Conservation (phyloP, 2,329 filamentous ascomycete genomes). For the Paraphoma chrysanthemicola region DNA sequence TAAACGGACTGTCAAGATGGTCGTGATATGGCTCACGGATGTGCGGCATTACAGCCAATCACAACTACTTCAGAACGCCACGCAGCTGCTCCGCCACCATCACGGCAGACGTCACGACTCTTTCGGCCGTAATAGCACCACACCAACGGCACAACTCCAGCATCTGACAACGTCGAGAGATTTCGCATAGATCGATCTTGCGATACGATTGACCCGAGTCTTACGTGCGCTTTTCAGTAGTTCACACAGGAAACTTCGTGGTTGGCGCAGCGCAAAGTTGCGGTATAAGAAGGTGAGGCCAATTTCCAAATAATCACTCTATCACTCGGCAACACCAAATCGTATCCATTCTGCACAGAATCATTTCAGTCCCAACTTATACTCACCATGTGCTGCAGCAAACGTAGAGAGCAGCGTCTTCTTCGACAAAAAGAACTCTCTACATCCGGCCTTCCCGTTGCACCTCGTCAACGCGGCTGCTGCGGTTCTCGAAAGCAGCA, state of each 20-base stretch:
- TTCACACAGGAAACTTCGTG: neutral
- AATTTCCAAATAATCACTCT: neutral
- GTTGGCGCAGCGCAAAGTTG: neutral
- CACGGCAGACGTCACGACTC: conserved; percentile 16
- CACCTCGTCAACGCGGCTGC: conserved; percentile 5
- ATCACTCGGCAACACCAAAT: neutral
- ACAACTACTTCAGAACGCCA: neutral
- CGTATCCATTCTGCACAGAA: neutral
- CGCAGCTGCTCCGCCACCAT: neutral
- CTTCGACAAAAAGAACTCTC: neutral
- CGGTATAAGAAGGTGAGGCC: neutral
- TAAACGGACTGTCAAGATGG: neutral
- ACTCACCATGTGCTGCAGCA: conserved; percentile 15
- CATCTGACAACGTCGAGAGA: neutral
- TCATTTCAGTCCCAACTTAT: neutral
- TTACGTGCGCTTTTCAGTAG: neutral
- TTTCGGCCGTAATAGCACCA: conserved; percentile 12
- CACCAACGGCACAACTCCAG: neutral
- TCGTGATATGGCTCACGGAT: neutral
- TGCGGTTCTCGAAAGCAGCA: conserved; percentile 7
- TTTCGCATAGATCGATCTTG: neutral
- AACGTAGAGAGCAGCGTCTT: conserved; percentile 7
- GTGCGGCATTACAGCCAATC: conserved; percentile 8
- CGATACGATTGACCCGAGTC: neutral
- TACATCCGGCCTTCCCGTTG: neutral